These are phyloP conservation scores for Venturia carpophila DNA, from an alignment of 2,329 filamentous ascomycete genomes.

Conservation along the genomic window DNA sequence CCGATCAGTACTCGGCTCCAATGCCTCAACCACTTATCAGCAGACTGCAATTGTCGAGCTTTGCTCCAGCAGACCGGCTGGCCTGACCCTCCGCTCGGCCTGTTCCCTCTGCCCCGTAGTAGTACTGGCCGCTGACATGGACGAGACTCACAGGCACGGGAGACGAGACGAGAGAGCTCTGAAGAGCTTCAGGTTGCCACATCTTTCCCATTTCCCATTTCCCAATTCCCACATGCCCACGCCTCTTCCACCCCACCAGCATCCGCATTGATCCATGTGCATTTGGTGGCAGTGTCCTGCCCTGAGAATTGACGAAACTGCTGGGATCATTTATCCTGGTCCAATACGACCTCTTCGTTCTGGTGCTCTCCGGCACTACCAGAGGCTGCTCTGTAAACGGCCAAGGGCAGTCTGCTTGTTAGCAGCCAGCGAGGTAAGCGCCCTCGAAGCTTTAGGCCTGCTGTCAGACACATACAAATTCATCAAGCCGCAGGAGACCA, in stretches of 20 bases:
- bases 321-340: slow-evolving; percentile 1
- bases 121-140: neutral
- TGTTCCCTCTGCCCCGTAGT: neutral
- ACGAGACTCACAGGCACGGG: neutral
- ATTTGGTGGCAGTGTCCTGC: slow-evolving; percentile 3
- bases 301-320: neutral
- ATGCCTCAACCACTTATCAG: neutral
- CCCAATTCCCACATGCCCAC: neutral
- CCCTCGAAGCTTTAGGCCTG: neutral
- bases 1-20: neutral
- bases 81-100: neutral
- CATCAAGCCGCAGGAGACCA: neutral
- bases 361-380: neutral
- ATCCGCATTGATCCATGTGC: slow-evolving; percentile 6
- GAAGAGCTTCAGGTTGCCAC: neutral
- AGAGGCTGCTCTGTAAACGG: neutral
- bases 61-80: neutral
- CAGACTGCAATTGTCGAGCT: neutral
- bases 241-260: neutral
- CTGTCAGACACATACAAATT: neutral
- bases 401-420: neutral
- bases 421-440: neutral
- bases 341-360: neutral
- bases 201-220: too few relatives aligned
- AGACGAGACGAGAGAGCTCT: neutral